Conservation (phyloP, 257 asterid genomes). For the Forsythia suspensa region DNA sequence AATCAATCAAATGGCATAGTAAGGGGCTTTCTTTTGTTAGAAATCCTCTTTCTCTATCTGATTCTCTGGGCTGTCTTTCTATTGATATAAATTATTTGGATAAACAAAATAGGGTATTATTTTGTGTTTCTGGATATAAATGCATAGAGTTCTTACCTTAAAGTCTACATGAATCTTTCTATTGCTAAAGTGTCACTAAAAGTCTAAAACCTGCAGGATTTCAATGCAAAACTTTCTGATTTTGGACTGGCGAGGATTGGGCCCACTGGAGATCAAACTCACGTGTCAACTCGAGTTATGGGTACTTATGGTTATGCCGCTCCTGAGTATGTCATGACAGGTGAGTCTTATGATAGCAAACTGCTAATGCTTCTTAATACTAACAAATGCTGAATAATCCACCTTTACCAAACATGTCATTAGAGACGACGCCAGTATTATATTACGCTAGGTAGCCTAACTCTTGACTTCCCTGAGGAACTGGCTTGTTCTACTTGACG, state of each 20-base stretch:
- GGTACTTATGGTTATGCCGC: constrained; percentile 99
- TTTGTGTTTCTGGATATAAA: background rate
- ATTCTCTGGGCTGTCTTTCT: background rate
- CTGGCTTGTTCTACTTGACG: background rate
- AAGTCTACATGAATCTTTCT: background rate
- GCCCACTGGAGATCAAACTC: constrained; percentile 97
- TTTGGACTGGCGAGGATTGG: constrained; percentile 96
- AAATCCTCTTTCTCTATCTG: background rate
- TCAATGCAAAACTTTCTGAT: constrained; percentile 92
- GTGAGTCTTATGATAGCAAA: constrained; percentile 44
- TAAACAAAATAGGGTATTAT: background rate
- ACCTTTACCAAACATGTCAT: background rate
- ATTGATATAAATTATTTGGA: background rate
- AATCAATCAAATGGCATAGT: too few relatives aligned
- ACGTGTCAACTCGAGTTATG: constrained; percentile 95
- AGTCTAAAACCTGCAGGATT: constrained; percentile 50
- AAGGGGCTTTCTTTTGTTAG: too few relatives aligned
- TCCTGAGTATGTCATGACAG: constrained; percentile 98
- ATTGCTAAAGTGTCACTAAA: constrained; percentile 9
- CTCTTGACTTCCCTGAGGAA: background rate
- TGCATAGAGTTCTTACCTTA: background rate
- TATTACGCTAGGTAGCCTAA: background rate
- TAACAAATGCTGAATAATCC: background rate
- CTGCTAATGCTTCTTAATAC: background rate
- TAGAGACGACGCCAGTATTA: background rate